Conservation (phyloP, 139 green algal genomes). For the Chlamydomonas eustigma region DNA sequence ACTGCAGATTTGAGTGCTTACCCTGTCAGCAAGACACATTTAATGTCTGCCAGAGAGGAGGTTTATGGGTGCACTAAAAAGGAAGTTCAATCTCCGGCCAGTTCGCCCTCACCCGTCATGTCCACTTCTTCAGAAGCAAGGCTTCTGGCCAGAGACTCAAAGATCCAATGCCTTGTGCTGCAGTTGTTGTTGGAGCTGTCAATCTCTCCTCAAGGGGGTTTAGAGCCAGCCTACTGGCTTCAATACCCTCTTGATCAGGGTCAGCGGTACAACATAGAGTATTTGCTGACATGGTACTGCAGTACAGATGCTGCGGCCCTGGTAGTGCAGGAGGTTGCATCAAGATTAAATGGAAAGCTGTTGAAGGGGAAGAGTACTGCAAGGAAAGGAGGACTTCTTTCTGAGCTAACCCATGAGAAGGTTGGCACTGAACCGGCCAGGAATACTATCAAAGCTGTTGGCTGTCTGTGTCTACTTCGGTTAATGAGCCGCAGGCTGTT, state of each 20-base stretch:
- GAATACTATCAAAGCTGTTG: background rate
- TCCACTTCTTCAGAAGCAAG: too few species aligned
- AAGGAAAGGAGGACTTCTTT: background rate
- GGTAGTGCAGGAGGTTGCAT: background rate
- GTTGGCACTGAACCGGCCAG: background rate
- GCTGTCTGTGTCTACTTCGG: slow-evolving; percentile 41
- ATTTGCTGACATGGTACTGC: slow-evolving; percentile 10
- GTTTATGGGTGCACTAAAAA: too few species aligned
- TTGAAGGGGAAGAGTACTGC: background rate
- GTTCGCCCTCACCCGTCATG: too few species aligned
- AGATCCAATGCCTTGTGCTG: background rate
- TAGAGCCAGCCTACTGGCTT: background rate
- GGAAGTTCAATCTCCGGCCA: too few species aligned
- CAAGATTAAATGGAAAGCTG: background rate
- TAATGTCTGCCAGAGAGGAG: too few species aligned
- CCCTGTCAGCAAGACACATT: too few species aligned
- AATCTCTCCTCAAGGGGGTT: background rate
- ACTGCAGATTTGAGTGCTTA: too few species aligned
- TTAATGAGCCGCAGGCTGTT: slow-evolving; percentile 50
- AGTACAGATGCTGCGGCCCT: background rate
- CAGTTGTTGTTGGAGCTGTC: background rate
- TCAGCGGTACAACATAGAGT: slow-evolving; percentile 10
- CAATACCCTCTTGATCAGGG: slow-evolving; percentile 13
- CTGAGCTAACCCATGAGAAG: too few species aligned
- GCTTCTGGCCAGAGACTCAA: background rate